phyloP scores from a whole-genome alignment of 352 stramenopile genomes.

The Globisporangium spinosum region DNA sequence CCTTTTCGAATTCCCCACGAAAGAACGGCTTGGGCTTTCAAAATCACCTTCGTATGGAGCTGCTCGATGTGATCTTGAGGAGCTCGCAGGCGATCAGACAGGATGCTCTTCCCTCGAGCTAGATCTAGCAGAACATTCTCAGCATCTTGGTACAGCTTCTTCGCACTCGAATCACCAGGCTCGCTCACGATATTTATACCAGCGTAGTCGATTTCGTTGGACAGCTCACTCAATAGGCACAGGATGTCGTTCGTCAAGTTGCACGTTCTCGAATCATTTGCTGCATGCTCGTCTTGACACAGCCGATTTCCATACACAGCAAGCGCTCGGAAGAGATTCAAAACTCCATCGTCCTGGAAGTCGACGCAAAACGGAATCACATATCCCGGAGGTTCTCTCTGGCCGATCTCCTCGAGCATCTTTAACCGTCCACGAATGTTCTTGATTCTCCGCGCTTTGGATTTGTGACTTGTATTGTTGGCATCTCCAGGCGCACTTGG shows the following conservation, averaged over 20 bases:
- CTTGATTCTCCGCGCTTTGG: slow-evolving; percentile 47
- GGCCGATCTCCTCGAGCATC: slow-evolving; percentile 30
- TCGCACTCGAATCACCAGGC: slow-evolving; percentile 19
- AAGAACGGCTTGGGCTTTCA: slow-evolving; percentile 32
- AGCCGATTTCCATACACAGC: slow-evolving; percentile 16
- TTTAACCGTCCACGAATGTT: slow-evolving; percentile 53
- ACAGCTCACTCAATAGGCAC: slow-evolving; percentile 27
- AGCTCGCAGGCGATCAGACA: background rate
- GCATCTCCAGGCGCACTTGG: slow-evolving; percentile 1
- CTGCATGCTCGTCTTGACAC: background rate
- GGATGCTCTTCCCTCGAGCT: slow-evolving; percentile 5
- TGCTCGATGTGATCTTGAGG: background rate
- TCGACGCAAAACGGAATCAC: slow-evolving; percentile 62
- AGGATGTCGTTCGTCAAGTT: slow-evolving; percentile 27
- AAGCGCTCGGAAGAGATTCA: slow-evolving; percentile 32
- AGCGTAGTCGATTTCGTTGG: slow-evolving; percentile 41
- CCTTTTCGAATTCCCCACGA: slow-evolving; percentile 40
- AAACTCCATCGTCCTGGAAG: slow-evolving; percentile 44
- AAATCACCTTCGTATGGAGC: slow-evolving; percentile 23
- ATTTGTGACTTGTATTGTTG: slow-evolving; percentile 24
- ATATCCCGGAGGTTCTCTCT: slow-evolving; percentile 45
- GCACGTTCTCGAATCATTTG: slow-evolving; percentile 3
- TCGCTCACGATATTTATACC: slow-evolving; percentile 24
- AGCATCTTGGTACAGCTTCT: slow-evolving; percentile 23
- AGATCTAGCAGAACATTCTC: slow-evolving; percentile 25